Percentiles rank a stretch among this genome's conserved stretches.
Evolutionary conservation across 2,329 filamentous ascomycete species (phyloP).

Genomic region (Venturia asperata): DNA sequence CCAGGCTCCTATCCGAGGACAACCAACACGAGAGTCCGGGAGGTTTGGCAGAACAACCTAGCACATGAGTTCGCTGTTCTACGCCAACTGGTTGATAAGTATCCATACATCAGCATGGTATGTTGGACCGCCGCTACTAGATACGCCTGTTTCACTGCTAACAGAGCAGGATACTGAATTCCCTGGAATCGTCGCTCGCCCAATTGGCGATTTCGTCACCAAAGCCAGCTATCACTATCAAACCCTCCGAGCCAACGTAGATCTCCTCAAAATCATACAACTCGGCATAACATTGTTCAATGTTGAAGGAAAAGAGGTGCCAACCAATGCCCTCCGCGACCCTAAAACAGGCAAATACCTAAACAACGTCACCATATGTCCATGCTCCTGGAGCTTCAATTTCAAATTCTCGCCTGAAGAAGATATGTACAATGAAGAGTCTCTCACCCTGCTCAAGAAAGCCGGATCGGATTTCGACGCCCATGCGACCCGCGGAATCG

Average conservation of each 20-base stretch:
- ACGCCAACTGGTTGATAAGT: conserved; percentile 77
- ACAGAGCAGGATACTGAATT: conserved; percentile 81
- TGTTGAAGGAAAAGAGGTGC: conserved; percentile 82
- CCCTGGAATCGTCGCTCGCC: conserved; percentile 90
- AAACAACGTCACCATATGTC: conserved; percentile 54
- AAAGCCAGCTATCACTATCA: conserved; percentile 99
- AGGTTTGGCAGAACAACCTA: conserved; percentile 92
- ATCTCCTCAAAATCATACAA: conserved; percentile 95
- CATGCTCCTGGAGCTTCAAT: conserved; percentile 98
- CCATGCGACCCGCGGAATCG: conserved; percentile 82
- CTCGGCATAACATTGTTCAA: conserved; percentile 92
- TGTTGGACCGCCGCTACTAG: conserved; percentile 31
- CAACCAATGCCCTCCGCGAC: conserved; percentile 48
- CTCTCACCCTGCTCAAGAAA: conserved; percentile 81
- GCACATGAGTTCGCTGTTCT: conserved; percentile 83
- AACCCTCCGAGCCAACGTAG: conserved; percentile 92
- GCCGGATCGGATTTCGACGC: conserved; percentile 87
- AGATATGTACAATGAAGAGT: conserved; percentile 97
- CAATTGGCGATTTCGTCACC: conserved; percentile 87
- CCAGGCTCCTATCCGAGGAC: conserved; percentile 22
- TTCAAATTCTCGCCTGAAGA: conserved; percentile 91
- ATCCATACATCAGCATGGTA: conserved; percentile 97
- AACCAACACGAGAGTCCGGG: conserved; percentile 73
- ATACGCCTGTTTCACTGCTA: neutral
- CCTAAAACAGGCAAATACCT: conserved; percentile 38